These are phyloP conservation scores for Suhomyces wounanorum DNA, from an alignment of 1,139 yeast genomes.

Conservation along the genomic window DNA sequence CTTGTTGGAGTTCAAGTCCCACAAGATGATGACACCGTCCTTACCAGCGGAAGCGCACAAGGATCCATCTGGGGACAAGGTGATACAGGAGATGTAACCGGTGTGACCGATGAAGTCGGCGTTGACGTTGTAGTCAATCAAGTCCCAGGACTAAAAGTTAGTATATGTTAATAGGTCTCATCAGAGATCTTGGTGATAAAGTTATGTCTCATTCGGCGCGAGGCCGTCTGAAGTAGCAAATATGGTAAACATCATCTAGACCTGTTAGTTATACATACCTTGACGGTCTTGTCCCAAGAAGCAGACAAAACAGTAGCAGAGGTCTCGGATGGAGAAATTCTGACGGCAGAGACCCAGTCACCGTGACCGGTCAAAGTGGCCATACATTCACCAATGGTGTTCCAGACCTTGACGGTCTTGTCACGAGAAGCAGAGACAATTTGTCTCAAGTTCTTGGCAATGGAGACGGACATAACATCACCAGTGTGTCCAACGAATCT, in stretches of 20 bases:
- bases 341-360: slow-evolving; percentile 99
- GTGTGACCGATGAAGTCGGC: slow-evolving; percentile 99
- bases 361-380: slow-evolving; percentile 92
- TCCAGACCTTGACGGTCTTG: slow-evolving; percentile 99
- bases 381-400: slow-evolving; percentile 98
- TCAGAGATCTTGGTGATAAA: slow-evolving; percentile 99
- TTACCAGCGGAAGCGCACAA: slow-evolving; percentile 99
- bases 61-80: slow-evolving; percentile 99
- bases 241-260: slow-evolving; percentile 69
- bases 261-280: slow-evolving; percentile 67
- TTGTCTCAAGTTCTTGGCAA: slow-evolving; percentile 96
- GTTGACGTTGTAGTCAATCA: slow-evolving; percentile 79
- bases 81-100: slow-evolving; percentile 96
- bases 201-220: slow-evolving; percentile 87
- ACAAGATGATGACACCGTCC: slow-evolving; percentile 98
- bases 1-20: slow-evolving; percentile 92
- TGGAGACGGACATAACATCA: slow-evolving; percentile 96
- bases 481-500: slow-evolving; percentile 98
- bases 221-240: slow-evolving; percentile 99
- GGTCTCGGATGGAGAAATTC: slow-evolving; percentile 84
- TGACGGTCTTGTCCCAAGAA: slow-evolving; percentile 98
- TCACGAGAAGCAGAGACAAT: slow-evolving; percentile 99
- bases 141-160: slow-evolving; percentile 88
- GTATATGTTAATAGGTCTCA: slow-evolving; percentile 29
- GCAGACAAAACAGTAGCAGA: slow-evolving; percentile 89